A percentile compares a stretch with the other conserved stretches of the same genome.
Evolutionary conservation across 2,329 filamentous ascomycete species (phyloP).

Genomic region (Ophiocordyceps australis): DNA sequence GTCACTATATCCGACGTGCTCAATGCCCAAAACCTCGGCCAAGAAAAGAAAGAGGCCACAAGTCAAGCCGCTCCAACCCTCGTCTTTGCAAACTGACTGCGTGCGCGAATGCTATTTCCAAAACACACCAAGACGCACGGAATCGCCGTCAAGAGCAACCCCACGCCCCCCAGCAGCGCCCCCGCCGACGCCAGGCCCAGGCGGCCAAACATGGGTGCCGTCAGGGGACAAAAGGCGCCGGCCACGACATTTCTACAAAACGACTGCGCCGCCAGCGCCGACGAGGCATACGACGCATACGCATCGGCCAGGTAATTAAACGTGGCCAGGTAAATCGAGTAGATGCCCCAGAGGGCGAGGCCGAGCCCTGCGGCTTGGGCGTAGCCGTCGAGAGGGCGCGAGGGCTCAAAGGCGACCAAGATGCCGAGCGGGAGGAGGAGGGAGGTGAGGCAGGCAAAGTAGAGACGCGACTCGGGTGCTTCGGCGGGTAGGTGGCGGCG

Average conservation of each 20-base stretch:
- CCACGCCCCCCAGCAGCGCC: conserved; percentile 59
- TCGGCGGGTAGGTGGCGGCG: conserved; percentile 26
- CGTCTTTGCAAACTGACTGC: conserved; percentile 66
- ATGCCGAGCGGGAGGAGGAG: conserved; percentile 61
- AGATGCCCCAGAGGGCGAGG: conserved; percentile 71
- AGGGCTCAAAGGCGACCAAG: conserved; percentile 26
- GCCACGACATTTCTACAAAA: conserved; percentile 75
- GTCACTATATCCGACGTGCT: too few relatives aligned
- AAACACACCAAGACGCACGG: conserved; percentile 75
- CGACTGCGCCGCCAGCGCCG: conserved; percentile 69
- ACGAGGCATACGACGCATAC: conserved; percentile 72
- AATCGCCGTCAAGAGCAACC: conserved; percentile 51
- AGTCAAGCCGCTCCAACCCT: too few relatives aligned
- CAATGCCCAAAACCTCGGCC: too few relatives aligned
- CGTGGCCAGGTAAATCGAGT: conserved; percentile 68
- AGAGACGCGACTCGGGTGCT: conserved; percentile 61
- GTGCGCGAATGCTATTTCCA: conserved; percentile 55
- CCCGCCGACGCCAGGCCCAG: conserved; percentile 56
- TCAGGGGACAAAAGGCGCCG: conserved; percentile 65
- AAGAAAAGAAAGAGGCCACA: too few relatives aligned
- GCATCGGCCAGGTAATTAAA: conserved; percentile 90
- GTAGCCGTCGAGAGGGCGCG: conserved; percentile 8
- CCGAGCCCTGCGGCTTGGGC: conserved; percentile 38
- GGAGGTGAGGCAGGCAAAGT: conserved; percentile 65
- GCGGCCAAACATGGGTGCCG: conserved; percentile 51